Evolutionary conservation across 768 basidiomycete genomes (phyloP).

Genomic region (Tricholoma bakamatsutake): DNA sequence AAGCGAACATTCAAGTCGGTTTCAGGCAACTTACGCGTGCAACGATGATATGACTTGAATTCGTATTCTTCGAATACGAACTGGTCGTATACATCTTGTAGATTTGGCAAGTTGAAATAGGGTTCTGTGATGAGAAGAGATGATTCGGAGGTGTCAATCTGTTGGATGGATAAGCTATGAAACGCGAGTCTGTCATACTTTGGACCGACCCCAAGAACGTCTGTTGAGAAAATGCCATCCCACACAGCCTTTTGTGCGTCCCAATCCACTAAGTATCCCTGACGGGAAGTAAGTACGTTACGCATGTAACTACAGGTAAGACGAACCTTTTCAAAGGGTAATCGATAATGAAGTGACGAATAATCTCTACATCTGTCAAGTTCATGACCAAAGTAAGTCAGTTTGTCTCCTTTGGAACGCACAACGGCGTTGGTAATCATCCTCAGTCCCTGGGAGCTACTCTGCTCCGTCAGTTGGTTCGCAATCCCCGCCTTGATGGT

Average conservation of each 20-base stretch:
- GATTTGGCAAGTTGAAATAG: constrained; percentile 88
- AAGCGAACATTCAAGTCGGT: not conserved
- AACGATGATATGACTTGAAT: constrained; percentile 75
- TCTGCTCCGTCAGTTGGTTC: constrained; percentile 20
- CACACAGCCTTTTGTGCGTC: constrained; percentile 92
- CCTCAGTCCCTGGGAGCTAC: constrained; percentile 29
- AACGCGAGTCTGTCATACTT: not conserved
- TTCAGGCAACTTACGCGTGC: constrained; percentile 58
- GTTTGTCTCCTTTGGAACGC: constrained; percentile 78
- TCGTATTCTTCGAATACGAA: constrained; percentile 97
- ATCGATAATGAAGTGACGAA: constrained; percentile 72
- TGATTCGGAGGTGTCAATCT: constrained; percentile 71
- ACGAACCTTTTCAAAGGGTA: constrained; percentile 83
- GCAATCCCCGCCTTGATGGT: constrained; percentile 72
- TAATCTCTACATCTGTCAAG: constrained; percentile 71
- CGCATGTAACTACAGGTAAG: constrained; percentile 9
- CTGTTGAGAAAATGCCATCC: constrained; percentile 81
- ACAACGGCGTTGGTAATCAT: constrained; percentile 78
- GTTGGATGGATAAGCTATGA: constrained; percentile 4
- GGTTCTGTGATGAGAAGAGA: constrained; percentile 89
- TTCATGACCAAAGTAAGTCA: constrained; percentile 84
- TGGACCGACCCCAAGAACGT: constrained; percentile 54
- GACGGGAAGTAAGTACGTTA: constrained; percentile 19
- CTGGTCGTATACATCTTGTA: constrained; percentile 91
- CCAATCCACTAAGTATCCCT: constrained; percentile 96